Conservation (phyloP, 495 filamentous ascomycete genomes). For the Lichenothelia convexa region DNA sequence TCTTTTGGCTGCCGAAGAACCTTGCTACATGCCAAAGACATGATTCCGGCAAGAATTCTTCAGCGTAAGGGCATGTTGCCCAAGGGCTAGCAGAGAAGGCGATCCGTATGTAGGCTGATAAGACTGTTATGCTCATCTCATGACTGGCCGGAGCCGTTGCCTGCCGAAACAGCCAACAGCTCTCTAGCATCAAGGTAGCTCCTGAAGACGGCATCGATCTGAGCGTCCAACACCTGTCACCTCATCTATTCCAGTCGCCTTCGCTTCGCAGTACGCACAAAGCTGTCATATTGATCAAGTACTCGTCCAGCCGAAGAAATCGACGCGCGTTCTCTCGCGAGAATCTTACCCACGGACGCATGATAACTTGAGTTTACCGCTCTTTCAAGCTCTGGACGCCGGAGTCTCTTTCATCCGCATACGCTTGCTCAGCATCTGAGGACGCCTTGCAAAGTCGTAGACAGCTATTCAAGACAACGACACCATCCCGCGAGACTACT, state of each 20-base stretch:
- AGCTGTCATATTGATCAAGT: conserved; percentile 37
- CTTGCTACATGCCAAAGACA: conserved; percentile 28
- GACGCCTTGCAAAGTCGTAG: conserved; percentile 6
- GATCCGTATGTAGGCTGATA: no score
- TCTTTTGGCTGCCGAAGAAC: conserved; percentile 16
- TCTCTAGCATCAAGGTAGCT: no score
- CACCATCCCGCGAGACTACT: conserved; percentile 32
- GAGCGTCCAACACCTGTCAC: conserved; percentile 19
- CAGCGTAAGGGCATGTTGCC: no score
- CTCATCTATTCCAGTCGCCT: conserved; percentile 18
- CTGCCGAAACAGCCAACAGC: no score
- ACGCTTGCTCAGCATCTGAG: not conserved
- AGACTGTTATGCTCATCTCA: no score
- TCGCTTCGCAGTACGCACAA: conserved; percentile 20
- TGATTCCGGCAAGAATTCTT: conserved; percentile 38
- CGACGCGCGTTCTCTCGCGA: conserved; percentile 45
- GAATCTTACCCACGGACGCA: conserved; percentile 49
- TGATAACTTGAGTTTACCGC: conserved; percentile 24
- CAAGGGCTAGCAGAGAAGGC: no score
- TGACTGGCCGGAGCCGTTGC: no score
- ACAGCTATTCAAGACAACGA: not conserved
- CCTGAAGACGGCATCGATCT: conserved; percentile 14
- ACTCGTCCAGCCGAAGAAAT: conserved; percentile 38
- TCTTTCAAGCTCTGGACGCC: conserved; percentile 25
- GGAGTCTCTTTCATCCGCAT: conserved; percentile 20